Percentiles rank a stretch among this genome's conserved stretches.
Evolutionary conservation across 208 protist species (phyloP).

Genomic region (Wallacemonas sp.): DNA sequence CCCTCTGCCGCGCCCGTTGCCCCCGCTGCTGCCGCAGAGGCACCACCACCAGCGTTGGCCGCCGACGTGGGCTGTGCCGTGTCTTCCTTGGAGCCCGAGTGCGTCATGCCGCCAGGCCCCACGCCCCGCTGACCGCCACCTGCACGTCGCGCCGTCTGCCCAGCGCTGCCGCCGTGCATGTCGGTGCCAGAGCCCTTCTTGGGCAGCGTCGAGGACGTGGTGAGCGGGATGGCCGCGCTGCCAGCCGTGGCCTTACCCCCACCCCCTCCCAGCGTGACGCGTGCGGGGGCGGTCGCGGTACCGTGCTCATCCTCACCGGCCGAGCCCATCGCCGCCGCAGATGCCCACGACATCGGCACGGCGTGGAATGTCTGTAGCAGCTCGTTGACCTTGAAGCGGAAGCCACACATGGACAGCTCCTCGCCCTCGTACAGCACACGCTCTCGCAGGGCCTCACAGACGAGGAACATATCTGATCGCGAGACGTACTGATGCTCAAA

Average conservation of each 20-base stretch:
- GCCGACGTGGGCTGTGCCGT: neutral
- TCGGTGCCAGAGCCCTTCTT: neutral
- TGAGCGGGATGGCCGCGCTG: conserved; percentile 21
- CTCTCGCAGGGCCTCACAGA: conserved; percentile 66
- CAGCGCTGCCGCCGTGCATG: neutral
- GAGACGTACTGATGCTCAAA: conserved; percentile 77
- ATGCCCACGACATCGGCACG: neutral
- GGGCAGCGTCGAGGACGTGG: neutral
- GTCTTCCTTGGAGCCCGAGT: conserved; percentile 1
- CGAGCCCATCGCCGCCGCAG: neutral
- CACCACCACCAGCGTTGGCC: neutral
- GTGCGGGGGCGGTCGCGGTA: too few relatives aligned
- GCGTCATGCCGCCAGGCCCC: neutral
- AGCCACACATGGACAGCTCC: conserved; percentile 66
- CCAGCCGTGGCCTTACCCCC: neutral
- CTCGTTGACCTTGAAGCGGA: conserved; percentile 69
- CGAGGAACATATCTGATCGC: conserved; percentile 80
- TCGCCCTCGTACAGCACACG: conserved; percentile 77
- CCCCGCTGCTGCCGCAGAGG: neutral
- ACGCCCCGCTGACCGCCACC: neutral
- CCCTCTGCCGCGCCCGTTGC: neutral
- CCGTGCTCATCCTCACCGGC: neutral
- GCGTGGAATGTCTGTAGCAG: conserved; percentile 36
- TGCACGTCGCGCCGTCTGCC: neutral
- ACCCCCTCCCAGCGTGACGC: too few relatives aligned